Percentiles rank a stretch among this genome's conserved stretches.
phyloP scores from a whole-genome alignment of 2,329 filamentous ascomycete species.

The Alternaria metachromatica region DNA sequence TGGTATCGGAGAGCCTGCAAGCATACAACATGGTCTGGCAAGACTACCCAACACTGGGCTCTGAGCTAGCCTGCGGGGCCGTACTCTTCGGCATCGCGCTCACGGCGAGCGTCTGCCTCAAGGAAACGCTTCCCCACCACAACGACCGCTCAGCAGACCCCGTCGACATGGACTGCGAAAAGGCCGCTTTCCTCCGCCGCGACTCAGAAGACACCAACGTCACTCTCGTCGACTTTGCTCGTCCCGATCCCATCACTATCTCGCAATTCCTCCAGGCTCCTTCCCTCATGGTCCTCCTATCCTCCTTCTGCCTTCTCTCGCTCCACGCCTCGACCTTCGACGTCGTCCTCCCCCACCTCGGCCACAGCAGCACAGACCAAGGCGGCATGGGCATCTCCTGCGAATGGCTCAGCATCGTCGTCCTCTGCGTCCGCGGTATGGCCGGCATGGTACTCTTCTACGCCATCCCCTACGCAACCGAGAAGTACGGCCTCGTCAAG shows the following conservation, averaged over 20 bases:
- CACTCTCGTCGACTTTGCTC: slow-evolving; percentile 44
- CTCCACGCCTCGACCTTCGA: slow-evolving; percentile 63
- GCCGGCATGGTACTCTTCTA: slow-evolving; percentile 51
- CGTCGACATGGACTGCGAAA: slow-evolving; percentile 52
- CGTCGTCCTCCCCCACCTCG: slow-evolving; percentile 56
- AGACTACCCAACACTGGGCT: slow-evolving; percentile 52
- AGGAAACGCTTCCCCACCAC: slow-evolving; percentile 48
- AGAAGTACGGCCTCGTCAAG: slow-evolving; percentile 51
- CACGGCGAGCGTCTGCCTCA: slow-evolving; percentile 49
- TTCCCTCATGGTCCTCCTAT: slow-evolving; percentile 54
- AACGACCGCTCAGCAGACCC: slow-evolving; percentile 23
- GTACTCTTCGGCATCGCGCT: slow-evolving; percentile 52
- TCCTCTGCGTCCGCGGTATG: slow-evolving; percentile 51
- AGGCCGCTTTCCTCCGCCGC: slow-evolving; percentile 55
- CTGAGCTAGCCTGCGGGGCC: slow-evolving; percentile 53
- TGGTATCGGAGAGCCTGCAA: slow-evolving; percentile 52
- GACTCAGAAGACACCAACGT: slow-evolving; percentile 46
- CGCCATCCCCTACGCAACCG: slow-evolving; percentile 46
- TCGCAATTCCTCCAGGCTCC: slow-evolving; percentile 55
- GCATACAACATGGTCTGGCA: slow-evolving; percentile 52
- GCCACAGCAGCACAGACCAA: slow-evolving; percentile 53
- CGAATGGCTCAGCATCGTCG: slow-evolving; percentile 51
- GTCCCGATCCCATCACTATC: slow-evolving; percentile 53
- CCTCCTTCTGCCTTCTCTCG: slow-evolving; percentile 62
- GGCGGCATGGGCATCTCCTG: slow-evolving; percentile 57